Evolutionary conservation across 495 filamentous ascomycete species (phyloP).

Genomic region (Hypoxylon trugodes): DNA sequence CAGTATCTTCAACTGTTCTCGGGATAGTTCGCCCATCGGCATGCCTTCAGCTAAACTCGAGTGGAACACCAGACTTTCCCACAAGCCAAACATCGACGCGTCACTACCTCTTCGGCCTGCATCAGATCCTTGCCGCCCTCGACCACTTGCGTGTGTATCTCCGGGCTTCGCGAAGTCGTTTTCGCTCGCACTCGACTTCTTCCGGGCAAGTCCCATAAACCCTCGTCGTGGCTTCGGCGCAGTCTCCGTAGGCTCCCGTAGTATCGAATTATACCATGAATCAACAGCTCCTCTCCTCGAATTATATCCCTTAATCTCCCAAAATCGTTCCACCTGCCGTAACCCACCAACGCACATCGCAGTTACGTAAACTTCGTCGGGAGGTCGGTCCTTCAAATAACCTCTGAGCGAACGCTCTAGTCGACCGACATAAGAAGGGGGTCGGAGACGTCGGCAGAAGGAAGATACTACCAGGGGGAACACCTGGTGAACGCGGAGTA

Average conservation of each 20-base stretch:
- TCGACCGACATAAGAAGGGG: slow-evolving; percentile 64
- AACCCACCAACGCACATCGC: slow-evolving; percentile 63
- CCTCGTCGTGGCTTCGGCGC: slow-evolving; percentile 55
- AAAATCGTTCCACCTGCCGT: slow-evolving; percentile 62
- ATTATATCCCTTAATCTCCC: slow-evolving; percentile 68
- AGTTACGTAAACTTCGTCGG: slow-evolving; percentile 64
- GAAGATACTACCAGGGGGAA: slow-evolving; percentile 65
- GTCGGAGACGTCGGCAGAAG: slow-evolving; percentile 62
- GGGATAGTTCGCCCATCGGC: slow-evolving; percentile 59
- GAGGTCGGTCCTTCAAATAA: slow-evolving; percentile 62
- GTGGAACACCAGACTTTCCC: slow-evolving; percentile 57
- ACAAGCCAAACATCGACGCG: slow-evolving; percentile 45
- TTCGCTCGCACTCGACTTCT: slow-evolving; percentile 51
- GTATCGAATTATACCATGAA: slow-evolving; percentile 59
- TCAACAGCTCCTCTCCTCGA: slow-evolving; percentile 60
- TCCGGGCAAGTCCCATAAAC: slow-evolving; percentile 58
- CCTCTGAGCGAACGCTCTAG: slow-evolving; percentile 65
- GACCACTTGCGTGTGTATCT: slow-evolving; percentile 20
- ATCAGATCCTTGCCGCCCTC: slow-evolving; percentile 43
- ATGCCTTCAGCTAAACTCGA: slow-evolving; percentile 62
- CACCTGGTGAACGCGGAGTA: slow-evolving; percentile 62
- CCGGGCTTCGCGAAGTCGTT: slow-evolving; percentile 26
- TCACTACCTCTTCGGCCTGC: slow-evolving; percentile 41
- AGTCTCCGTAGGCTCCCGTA: slow-evolving; percentile 50
- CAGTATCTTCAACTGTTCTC: slow-evolving; percentile 57